Conservation (phyloP, 192 early-diverging fungal genomes). For the Chytriomyces confervae region DNA sequence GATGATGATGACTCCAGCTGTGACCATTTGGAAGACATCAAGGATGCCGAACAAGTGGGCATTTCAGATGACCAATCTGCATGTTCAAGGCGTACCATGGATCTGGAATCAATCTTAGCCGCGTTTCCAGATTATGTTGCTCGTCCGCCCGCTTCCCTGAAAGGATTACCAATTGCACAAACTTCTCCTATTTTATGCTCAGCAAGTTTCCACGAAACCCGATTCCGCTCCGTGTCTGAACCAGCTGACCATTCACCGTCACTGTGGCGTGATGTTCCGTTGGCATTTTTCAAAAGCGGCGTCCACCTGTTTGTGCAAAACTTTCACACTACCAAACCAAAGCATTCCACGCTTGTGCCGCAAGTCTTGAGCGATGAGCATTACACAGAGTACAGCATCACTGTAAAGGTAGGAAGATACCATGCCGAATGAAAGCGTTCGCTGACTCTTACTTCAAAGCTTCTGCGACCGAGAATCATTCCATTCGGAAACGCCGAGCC, state of each 20-base stretch:
- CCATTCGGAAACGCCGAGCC: constrained; percentile 7
- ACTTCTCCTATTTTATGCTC: too few species aligned
- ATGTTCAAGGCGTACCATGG: too few species aligned
- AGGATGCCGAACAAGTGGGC: too few species aligned
- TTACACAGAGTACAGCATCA: neutral
- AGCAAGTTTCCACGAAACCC: neutral
- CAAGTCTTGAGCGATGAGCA: neutral
- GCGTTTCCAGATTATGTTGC: too few species aligned
- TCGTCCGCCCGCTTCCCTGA: too few species aligned
- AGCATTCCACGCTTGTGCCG: neutral
- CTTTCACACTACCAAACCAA: neutral
- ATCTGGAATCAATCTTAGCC: too few species aligned
- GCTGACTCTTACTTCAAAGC: neutral
- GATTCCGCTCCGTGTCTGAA: neutral
- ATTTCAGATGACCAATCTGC: too few species aligned
- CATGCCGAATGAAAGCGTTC: neutral
- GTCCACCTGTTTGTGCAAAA: constrained; percentile 1
- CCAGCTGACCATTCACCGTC: neutral
- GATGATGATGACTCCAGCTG: neutral
- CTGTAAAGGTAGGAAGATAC: neutral
- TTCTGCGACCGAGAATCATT: constrained; percentile 14
- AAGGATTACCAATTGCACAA: too few species aligned
- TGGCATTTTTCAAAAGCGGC: constrained; percentile 30
- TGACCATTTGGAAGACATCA: too few species aligned
- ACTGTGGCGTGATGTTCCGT: constrained; percentile 24